Evolutionary conservation across 345 rosid genomes (phyloP).

Genomic region (Lepidium didymum): DNA sequence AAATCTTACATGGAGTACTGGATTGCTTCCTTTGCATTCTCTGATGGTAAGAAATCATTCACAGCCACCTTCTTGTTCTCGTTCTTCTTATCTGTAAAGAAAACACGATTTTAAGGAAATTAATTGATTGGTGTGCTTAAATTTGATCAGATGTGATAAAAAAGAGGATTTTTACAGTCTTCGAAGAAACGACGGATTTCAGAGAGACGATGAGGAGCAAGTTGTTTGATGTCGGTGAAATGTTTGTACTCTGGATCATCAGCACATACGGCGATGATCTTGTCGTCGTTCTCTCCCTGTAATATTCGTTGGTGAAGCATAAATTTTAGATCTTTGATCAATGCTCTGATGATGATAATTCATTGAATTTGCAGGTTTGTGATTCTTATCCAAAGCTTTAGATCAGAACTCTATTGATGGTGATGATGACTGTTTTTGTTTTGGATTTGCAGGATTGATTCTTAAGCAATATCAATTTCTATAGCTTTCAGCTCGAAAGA

Average conservation of each 20-base stretch:
- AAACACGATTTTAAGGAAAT: slow-evolving; percentile 3
- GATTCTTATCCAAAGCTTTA: background rate
- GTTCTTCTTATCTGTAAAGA: slow-evolving; percentile 72
- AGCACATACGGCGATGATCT: slow-evolving; percentile 94
- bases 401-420: no score
- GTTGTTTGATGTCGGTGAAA: slow-evolving; percentile 76
- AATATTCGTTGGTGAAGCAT: background rate
- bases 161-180: slow-evolving; percentile 62
- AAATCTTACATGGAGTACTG: slow-evolving; percentile 79
- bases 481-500: background rate
- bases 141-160: background rate
- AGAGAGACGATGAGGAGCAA: slow-evolving; percentile 92
- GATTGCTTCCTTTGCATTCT: slow-evolving; percentile 61
- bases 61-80: slow-evolving; percentile 98
- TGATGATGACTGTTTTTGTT: no score
- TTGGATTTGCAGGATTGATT: no score
- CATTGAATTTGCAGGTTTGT: background rate
- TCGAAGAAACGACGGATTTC: slow-evolving; percentile 97
- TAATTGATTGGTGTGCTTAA: no score
- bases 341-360: background rate
- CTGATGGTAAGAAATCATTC: slow-evolving; percentile 72
- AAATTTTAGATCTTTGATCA: background rate
- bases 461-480: no score
- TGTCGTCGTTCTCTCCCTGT: slow-evolving; percentile 97
- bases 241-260: slow-evolving; percentile 96